Base-by-base conservation (phyloP, 352 stramenopile genomes). In the Pythium rishiriense region DNA sequence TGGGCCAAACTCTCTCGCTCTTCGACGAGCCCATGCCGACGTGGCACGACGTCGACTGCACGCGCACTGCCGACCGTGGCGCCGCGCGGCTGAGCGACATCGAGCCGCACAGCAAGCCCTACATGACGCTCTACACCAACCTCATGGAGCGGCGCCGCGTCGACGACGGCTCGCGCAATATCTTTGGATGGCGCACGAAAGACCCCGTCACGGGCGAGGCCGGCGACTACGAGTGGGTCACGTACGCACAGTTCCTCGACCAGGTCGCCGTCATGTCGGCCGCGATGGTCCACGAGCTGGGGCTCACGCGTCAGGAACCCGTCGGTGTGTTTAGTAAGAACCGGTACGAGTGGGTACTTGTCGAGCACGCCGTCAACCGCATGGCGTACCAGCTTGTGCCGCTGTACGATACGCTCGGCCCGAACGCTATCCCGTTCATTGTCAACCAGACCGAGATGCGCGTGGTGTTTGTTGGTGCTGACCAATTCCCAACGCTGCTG, bases 341-440 rank as follows among this genome's bases (percentile, higher is more conserved):
- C 70, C 62, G 81, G 25, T 84, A 84, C 64, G 74, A 90, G 56
- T 92, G 83, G 83, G 70, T 76, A 9, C 62, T 88, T 9, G 78
- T 85, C 1, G 83, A 92, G 64, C 80, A 86, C 62, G 69, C 59
- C 26, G 72, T 66, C 58, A 87, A 83, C 53, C 83, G 83, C 72
- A 88, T 87, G 78, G 60, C 73, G 41, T 90, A 85, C 69, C 67
- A 79, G 14, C 66, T 90, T 24, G 79, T 90, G 57, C 83, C 83
- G 46, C 72, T 94, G 17, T 94, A 93, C 68, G 83, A 94, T 59
- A 94, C 83, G n/a, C 72, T 94, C 6, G 86, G 83, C 4, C 76
- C 83, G 3, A 75, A 65, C 3, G 77, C 80, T 35, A 76, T 94
- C 49, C 78, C 81, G 37, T 90, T 79, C 64, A 90, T 94, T 57